These are phyloP conservation scores for Scutellaria baicalensis DNA, from an alignment of 257 asterid species.

Conservation along the genomic window DNA sequence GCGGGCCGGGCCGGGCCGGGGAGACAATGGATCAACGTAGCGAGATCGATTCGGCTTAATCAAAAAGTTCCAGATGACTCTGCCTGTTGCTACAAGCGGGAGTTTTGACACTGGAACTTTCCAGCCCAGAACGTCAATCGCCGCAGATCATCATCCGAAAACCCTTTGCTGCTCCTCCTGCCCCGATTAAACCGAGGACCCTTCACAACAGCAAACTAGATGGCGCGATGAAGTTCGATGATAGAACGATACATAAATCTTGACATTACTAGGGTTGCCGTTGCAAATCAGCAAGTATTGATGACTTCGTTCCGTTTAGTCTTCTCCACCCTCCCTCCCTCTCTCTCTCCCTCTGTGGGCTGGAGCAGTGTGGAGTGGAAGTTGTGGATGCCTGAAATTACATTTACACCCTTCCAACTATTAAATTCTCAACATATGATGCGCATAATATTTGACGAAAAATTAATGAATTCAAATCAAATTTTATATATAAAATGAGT, in stretches of 20 bases:
- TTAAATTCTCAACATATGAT: too few species aligned
- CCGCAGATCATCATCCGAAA: background rate
- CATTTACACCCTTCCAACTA: too few species aligned
- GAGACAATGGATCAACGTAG: background rate
- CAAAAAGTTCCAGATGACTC: background rate
- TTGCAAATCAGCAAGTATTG: slow-evolving; percentile 4
- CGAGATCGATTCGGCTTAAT: background rate
- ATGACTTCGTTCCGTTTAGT: background rate
- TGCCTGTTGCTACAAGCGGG: background rate
- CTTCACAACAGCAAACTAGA: slow-evolving; percentile 7
- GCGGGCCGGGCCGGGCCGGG: background rate
- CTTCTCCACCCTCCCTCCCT: too few species aligned
- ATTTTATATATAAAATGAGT: too few species aligned
- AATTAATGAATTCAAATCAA: too few species aligned
- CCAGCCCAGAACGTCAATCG: slow-evolving; percentile 7
- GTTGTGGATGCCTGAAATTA: too few species aligned
- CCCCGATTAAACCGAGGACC: background rate
- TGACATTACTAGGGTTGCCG: slow-evolving; percentile 7
- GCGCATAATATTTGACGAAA: too few species aligned
- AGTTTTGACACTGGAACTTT: slow-evolving; percentile 1
- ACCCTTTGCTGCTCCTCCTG: background rate
- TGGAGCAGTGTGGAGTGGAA: too few species aligned
- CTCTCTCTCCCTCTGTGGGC: too few species aligned
- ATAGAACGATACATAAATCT: background rate
- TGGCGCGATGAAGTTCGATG: background rate